A percentile compares a stretch with the other conserved stretches of the same genome.
Evolutionary conservation across 495 filamentous ascomycete genomes (phyloP).

Genomic region (Bacidia gigantensis): DNA sequence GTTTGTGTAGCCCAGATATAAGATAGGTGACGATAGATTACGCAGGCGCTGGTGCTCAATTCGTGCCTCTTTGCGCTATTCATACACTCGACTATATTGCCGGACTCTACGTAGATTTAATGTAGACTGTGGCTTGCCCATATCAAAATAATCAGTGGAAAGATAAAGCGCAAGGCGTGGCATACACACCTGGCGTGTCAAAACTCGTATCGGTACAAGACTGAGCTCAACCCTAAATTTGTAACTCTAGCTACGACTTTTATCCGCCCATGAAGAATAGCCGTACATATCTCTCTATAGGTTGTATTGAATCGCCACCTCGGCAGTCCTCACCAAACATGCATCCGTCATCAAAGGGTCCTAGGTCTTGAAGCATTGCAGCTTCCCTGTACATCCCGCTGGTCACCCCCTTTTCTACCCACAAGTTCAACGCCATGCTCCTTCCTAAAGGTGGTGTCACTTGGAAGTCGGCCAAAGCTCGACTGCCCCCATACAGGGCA

Average conservation of each 20-base stretch:
- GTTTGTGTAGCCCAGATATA: too few relatives aligned
- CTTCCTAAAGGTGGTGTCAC: conserved; percentile 79
- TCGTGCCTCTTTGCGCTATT: too few relatives aligned
- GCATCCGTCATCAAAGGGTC: background rate
- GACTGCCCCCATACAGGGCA: conserved; percentile 70
- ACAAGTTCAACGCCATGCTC: conserved; percentile 46
- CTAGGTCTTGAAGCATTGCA: too few relatives aligned
- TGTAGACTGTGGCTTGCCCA: too few relatives aligned
- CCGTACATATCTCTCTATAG: background rate
- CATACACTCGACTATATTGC: too few relatives aligned
- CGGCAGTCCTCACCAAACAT: background rate
- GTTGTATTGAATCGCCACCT: background rate
- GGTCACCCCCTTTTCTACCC: too few relatives aligned
- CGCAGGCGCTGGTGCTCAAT: too few relatives aligned
- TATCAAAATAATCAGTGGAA: too few relatives aligned
- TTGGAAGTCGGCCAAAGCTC: conserved; percentile 79
- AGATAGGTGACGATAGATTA: too few relatives aligned
- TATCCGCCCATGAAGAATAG: background rate
- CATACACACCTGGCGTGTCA: background rate
- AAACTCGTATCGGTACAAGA: background rate
- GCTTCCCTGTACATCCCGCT: too few relatives aligned
- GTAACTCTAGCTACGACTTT: background rate
- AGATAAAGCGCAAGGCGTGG: background rate
- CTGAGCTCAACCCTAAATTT: background rate
- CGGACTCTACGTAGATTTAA: too few relatives aligned